Percentiles rank a stretch among this genome's conserved stretches.
Evolutionary conservation across 768 basidiomycete species (phyloP).

Genomic region (Leucogyrophana mollusca): DNA sequence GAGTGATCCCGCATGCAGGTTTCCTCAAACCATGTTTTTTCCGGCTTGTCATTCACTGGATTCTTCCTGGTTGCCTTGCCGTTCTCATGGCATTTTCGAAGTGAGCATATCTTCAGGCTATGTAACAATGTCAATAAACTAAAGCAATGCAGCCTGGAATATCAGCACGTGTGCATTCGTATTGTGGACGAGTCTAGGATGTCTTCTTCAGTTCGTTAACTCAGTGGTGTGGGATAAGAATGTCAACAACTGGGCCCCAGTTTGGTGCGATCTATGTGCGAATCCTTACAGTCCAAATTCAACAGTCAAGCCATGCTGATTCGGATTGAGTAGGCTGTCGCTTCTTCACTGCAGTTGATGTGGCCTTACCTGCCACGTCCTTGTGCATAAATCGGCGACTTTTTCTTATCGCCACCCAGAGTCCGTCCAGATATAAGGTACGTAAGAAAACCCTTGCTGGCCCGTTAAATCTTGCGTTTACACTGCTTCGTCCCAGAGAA

Average conservation of each 20-base stretch:
- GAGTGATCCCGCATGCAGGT: no score
- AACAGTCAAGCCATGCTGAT: not conserved
- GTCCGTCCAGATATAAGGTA: conserved; percentile 11
- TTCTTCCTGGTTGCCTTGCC: no score
- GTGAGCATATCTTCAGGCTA: no score
- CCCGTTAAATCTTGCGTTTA: not conserved
- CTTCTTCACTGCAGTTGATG: conserved; percentile 29
- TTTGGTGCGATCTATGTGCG: conserved; percentile 61
- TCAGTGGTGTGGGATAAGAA: conserved; percentile 37
- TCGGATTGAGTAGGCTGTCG: conserved; percentile 19
- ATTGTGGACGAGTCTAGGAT: conserved; percentile 27
- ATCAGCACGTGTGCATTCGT: conserved; percentile 33
- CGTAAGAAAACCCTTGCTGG: not conserved
- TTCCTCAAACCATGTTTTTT: no score
- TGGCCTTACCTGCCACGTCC: conserved; percentile 38
- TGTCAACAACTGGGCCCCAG: conserved; percentile 29
- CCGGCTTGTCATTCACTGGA: no score
- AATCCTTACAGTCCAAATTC: not conserved
- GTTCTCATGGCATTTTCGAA: no score
- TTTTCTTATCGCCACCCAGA: conserved; percentile 39
- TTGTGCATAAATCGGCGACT: conserved; percentile 51
- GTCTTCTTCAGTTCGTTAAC: conserved; percentile 30
- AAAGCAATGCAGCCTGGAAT: no score
- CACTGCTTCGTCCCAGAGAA: conserved; percentile 18
- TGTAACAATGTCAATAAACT: no score